Evolutionary conservation across 306 rosid genomes (phyloP), one percentile per base, ranked within the genome.

Genomic region (Dryas alaskensis): DNA sequence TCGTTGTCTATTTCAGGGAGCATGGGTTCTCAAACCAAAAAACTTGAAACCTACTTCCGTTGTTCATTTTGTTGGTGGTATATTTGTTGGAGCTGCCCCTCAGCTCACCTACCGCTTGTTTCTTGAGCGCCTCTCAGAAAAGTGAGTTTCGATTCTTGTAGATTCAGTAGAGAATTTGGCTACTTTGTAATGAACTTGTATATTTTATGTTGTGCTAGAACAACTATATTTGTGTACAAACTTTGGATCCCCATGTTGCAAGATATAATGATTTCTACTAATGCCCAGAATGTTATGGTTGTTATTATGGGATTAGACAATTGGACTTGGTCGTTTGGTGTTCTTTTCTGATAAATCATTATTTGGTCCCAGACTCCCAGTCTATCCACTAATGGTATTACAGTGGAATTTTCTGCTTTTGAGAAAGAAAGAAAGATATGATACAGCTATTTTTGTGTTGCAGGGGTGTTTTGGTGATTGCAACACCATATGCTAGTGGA

Each of bases 81-180:
- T 92, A 70, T 94, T 94, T 89, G 97, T 94, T 65, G 97, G 99
- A 71, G 99, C 97, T 60, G 97, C 99, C 14, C 99, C 99, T 78
- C 99, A 92, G 85, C 97, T 94, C 73, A 82, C 99, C 70, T 94
- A 94, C 80, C 96, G 96, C 4, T 78, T 87, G 90, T 94, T 92
- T 84, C 91, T 94, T 47, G 97, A 94, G 87, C 86, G 93, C 60
- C 96, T 94, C 47, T 85, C 97, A 6, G 90, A 92, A 81, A 86
- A 78, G 97, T 92, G 82, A 82, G 97, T 63, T 63, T 8, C 8
- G 4, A 6, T 19, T 42, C 49, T 60, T 58, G 7, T 66, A 22
- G 54, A 66, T 46, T 46, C 19, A 14, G 10, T 46, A 8, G 5
- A 59, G 42, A 45, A 13, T 25, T 14, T 59, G 31, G 43, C 44